phyloP scores from a whole-genome alignment of 2,329 filamentous ascomycete genomes.

The Aspergillus udagawae region DNA sequence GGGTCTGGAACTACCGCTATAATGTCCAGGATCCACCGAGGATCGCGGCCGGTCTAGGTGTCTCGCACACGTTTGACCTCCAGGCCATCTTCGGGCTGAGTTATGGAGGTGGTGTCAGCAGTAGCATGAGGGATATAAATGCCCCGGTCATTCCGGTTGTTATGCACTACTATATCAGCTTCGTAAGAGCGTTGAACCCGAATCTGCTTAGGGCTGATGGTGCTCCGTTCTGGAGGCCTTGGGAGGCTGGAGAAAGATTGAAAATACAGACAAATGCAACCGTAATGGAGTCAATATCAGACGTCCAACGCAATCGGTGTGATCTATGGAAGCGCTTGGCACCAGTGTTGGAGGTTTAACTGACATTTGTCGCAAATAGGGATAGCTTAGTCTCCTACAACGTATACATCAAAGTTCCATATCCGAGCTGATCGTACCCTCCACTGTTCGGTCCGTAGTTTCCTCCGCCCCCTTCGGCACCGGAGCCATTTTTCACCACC shows the following conservation, averaged over 20 bases:
- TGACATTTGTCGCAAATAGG: not conserved
- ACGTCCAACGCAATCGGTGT: not conserved
- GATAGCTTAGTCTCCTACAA: not conserved
- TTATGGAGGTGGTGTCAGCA: constrained; percentile 31
- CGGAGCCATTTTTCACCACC: constrained; percentile 29
- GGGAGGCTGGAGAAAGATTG: constrained; percentile 3
- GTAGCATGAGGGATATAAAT: not conserved
- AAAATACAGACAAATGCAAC: constrained; percentile 10
- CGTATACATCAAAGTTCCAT: constrained; percentile 32
- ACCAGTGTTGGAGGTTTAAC: constrained; percentile 1
- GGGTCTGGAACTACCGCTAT: constrained; percentile 48
- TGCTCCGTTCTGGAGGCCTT: constrained; percentile 2
- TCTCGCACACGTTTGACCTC: constrained; percentile 34
- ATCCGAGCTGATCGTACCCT: constrained; percentile 41
- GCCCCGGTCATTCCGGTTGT: not conserved
- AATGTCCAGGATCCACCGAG: constrained; percentile 41
- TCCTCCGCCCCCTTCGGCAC: constrained; percentile 44
- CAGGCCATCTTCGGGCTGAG: constrained; percentile 26
- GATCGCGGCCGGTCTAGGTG: constrained; percentile 34
- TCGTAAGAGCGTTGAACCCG: not conserved
- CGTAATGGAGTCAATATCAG: constrained; percentile 4
- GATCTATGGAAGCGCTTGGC: not conserved
- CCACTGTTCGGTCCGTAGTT: constrained; percentile 41
- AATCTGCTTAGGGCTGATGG: not conserved
- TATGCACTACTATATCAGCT: not conserved